Evolutionary conservation across 768 basidiomycete species (phyloP), one percentile per base, ranked within the genome.

Genomic region (Amylocystis lapponica): DNA sequence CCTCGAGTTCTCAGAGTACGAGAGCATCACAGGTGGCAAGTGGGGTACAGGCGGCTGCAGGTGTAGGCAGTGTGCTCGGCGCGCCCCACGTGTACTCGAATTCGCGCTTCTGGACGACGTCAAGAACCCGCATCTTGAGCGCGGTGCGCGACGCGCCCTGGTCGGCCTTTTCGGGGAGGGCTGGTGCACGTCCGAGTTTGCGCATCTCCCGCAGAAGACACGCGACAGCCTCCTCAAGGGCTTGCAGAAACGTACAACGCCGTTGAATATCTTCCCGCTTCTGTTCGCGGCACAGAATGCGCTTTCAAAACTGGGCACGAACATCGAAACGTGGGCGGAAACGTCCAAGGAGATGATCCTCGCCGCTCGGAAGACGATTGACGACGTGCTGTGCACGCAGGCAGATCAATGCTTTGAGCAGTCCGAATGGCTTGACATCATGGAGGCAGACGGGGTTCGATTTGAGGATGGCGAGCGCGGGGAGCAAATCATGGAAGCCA

Each of bases 11-110:
- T 63, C 75, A n/a, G 80, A 82, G 48, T 90, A 90, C 58, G 87
- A 91, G 51, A 67, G 70, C 11, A 70, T 86, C 51, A 88, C 85
- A 0, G 74, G 70, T 0, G 79, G 86, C 27, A 78, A 78, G 48
- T 92, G 88, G 88, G 88, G 86, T 21, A 79, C 79, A 0, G 85
- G 83, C 2, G 89, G 88, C 1, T 93, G 90, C 59, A 72, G 83
- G 30, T 95, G 93, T 54, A 72, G 82, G 25, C 86, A 88, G 51
- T 96, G 90, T 57, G 78, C 87, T 0, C 71, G 83, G 8, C 76
- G 94, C 9, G 81, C 80, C 0, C 89, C 90, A 0, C 70, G 92
- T 22, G 76, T 95, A 2, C 83, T 94, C 56, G 83, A 86, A 50
- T 97, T 97, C 41, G 76, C 91, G 0, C 50, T 81, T 2, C 58